Percentiles rank a stretch among this genome's conserved stretches.
Conservation (phyloP, 768 basidiomycete species). For the Infundibulicybe gibba region DNA sequence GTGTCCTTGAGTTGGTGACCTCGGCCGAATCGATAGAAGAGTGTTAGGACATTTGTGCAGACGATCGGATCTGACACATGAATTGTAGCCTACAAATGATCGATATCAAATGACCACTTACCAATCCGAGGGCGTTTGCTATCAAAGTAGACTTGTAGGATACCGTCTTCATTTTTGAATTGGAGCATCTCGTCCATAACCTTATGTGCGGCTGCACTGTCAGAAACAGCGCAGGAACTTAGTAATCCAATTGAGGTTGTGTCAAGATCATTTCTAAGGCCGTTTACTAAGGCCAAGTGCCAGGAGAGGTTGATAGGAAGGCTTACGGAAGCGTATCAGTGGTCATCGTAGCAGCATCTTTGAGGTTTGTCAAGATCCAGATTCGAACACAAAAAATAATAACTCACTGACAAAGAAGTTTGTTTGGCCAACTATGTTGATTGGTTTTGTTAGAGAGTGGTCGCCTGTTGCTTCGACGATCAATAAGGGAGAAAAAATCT, state of each 20-base stretch:
- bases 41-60: conserved; percentile 28
- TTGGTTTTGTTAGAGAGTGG: no score
- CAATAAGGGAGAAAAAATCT: conserved; percentile 36
- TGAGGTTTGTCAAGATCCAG: no score
- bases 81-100: no score
- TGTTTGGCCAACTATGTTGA: no score
- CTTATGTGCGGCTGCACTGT: conserved; percentile 6
- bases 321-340: no score
- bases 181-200: no score
- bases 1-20: conserved; percentile 29
- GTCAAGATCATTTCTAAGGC: neutral
- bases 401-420: no score
- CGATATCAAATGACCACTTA: neutral
- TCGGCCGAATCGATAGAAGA: conserved; percentile 32
- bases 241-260: conserved; percentile 2
- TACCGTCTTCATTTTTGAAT: neutral
- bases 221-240: conserved; percentile 7
- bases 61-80: conserved; percentile 30
- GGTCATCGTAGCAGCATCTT: no score
- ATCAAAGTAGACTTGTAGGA: conserved; percentile 25
- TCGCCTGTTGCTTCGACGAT: conserved; percentile 33
- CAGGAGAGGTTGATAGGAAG: no score
- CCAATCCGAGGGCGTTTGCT: conserved; percentile 21
- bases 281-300: neutral
- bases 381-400: no score